These are phyloP conservation scores for Dryadomyces quercivorus DNA, from an alignment of 2,329 filamentous ascomycete genomes.

Conservation along the genomic window DNA sequence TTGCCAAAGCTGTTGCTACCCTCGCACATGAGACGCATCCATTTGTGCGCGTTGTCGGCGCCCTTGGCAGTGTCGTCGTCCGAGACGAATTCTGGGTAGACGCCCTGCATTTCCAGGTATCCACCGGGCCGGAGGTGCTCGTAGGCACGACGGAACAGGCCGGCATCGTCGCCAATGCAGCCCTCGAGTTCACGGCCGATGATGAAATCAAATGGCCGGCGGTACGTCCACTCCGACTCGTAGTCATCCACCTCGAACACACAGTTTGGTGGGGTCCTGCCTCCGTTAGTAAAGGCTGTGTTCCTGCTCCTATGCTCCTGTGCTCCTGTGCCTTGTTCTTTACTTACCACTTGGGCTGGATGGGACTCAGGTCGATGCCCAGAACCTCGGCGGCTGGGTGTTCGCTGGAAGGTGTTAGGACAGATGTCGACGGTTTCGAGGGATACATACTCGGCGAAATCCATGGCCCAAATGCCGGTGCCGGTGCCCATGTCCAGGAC, in stretches of 20 bases:
- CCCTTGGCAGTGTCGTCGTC: slow-evolving; percentile 11
- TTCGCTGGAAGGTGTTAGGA: slow-evolving; percentile 6
- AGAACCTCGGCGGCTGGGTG: slow-evolving; percentile 27
- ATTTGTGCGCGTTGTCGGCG: neutral
- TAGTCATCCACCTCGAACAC: slow-evolving; percentile 13
- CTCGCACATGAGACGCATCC: neutral
- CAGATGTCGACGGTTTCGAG: neutral
- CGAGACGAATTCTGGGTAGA: slow-evolving; percentile 3
- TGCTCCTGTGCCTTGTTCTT: no score
- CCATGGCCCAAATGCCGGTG: slow-evolving; percentile 17
- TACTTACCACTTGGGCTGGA: slow-evolving; percentile 13
- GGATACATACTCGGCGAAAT: slow-evolving; percentile 7
- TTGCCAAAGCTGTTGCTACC: neutral
- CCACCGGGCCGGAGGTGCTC: slow-evolving; percentile 11
- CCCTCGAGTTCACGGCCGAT: slow-evolving; percentile 12
- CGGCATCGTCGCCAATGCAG: neutral
- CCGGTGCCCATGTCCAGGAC: slow-evolving; percentile 14
- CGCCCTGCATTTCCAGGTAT: slow-evolving; percentile 11
- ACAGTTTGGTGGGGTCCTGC: slow-evolving; percentile 8
- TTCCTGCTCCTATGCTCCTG: no score
- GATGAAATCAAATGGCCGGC: slow-evolving; percentile 12
- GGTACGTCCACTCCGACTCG: slow-evolving; percentile 14
- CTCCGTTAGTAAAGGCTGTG: neutral
- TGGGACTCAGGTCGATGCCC: slow-evolving; percentile 28
- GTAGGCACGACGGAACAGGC: slow-evolving; percentile 8